Evolutionary conservation across 139 green algal species (phyloP).

Genomic region (Axilococcus clingmanii): DNA sequence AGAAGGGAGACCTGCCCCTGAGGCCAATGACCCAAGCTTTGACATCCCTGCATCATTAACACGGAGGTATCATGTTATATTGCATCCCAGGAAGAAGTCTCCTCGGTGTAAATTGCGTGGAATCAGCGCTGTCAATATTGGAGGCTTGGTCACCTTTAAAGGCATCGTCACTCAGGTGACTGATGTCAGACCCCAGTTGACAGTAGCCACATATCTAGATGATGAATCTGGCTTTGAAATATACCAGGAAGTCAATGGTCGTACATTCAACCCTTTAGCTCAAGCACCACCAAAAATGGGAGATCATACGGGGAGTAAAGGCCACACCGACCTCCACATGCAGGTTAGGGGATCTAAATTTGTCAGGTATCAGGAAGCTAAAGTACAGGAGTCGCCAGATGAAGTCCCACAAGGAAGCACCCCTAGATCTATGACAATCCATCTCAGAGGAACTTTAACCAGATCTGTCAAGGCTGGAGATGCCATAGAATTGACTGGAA

Average conservation of each 20-base stretch:
- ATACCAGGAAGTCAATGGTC: constrained; percentile 81
- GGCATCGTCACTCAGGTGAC: constrained; percentile 85
- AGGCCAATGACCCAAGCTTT: constrained; percentile 17
- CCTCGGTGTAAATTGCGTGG: constrained; percentile 41
- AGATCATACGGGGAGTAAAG: not conserved
- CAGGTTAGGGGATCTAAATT: constrained; percentile 87
- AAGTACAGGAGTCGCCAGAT: constrained; percentile 51
- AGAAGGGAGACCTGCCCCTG: constrained; percentile 4
- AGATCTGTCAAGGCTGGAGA: constrained; percentile 78
- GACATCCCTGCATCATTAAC: constrained; percentile 63
- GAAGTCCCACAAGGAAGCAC: constrained; percentile 88
- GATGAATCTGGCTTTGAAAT: constrained; percentile 77
- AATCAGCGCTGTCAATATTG: constrained; percentile 67
- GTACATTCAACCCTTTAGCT: constrained; percentile 72
- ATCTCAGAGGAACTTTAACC: constrained; percentile 80
- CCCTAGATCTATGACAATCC: constrained; percentile 78
- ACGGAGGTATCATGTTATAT: constrained; percentile 80
- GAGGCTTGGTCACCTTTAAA: constrained; percentile 78
- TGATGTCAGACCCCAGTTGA: constrained; percentile 87
- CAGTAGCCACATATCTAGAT: constrained; percentile 92
- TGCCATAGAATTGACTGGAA: constrained; percentile 67
- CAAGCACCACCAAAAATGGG: constrained; percentile 11
- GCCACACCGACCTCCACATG: constrained; percentile 17
- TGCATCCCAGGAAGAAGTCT: constrained; percentile 36
- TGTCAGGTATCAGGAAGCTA: constrained; percentile 85